These are phyloP conservation scores for Pseudocohnilembus persalinus DNA, from an alignment of 169 alveolate genomes.

Conservation along the genomic window DNA sequence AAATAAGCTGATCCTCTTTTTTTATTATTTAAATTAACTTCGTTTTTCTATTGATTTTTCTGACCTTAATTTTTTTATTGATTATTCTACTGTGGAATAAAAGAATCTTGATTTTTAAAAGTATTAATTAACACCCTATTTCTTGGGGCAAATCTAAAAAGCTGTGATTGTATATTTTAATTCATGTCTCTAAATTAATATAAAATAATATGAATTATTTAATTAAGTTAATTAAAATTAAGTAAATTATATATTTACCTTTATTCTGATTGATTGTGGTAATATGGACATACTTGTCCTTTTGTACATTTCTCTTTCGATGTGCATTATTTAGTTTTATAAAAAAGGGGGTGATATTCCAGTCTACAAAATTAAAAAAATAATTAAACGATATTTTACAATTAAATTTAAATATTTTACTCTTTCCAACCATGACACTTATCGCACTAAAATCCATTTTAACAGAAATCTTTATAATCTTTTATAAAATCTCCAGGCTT, in stretches of 20 bases:
- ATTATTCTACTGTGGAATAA: neutral
- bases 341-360: conserved; percentile 70
- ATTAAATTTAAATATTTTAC: neutral
- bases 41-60: neutral
- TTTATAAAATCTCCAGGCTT: conserved; percentile 49
- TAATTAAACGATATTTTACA: neutral
- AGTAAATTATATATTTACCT: neutral
- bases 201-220: no score
- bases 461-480: conserved; percentile 60
- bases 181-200: neutral
- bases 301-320: neutral
- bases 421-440: conserved; percentile 83
- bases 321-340: conserved; percentile 63
- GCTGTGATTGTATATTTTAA: neutral
- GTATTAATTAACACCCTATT: neutral
- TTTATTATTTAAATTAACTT: no score
- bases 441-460: conserved; percentile 38
- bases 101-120: neutral
- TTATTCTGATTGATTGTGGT: neutral
- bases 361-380: neutral
- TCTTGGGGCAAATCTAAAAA: neutral
- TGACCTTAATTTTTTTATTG: no score
- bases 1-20: neutral
- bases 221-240: no score
- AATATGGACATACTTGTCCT: neutral